Evolutionary conservation across 768 basidiomycete genomes (phyloP), one percentile per base, ranked within the genome.

Genomic region (Pilatotrama ljubarskyi): DNA sequence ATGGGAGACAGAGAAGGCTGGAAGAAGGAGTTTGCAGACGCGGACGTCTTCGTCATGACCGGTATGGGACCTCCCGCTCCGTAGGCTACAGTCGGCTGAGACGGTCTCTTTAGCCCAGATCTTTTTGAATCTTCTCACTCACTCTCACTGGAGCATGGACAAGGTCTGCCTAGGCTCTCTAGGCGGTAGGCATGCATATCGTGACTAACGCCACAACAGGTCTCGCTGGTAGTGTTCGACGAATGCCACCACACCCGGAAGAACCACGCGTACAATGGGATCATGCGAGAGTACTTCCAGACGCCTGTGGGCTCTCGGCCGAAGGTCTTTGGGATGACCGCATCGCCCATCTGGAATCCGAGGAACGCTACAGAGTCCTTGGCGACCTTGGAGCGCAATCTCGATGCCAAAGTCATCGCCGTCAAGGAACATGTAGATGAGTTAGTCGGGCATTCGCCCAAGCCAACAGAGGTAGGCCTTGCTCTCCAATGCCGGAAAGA

Each of bases 321-420:
- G 10, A 93, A 90, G 69, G 79, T 96, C n/a, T 91, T 95, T 61
- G 94, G 94, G 3, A 90, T 96, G 87, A 95, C 94, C 0, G 94
- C 94, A 0, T 93, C 91, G 17, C 93, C 93, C 0, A 85, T 93
- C 24, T 93, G 89, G 88, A 90, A 91, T 62, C 80, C 84, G 13
- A 87, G 83, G 62, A 82, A 91, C 52, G 84, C 91, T 0, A 71
- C 75, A 18, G 81, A 80, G 22, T 89, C 90, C 2, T 74, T 95
- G 18, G 69, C 76, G 20, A 77, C 78, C 0, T 76, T 93, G 2
- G 91, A 95, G 70, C 75, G 76, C 42, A 91, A 88, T 64, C 65
- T 93, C 71, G 81, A 91, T 70, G 81, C 90, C 18, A 88, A 84
- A 59, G 84, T 93, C 22, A 80, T 91, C 20, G 86, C 88, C 18